Conservation (phyloP, 495 filamentous ascomycete genomes). For the Penicillium malachiteum region DNA sequence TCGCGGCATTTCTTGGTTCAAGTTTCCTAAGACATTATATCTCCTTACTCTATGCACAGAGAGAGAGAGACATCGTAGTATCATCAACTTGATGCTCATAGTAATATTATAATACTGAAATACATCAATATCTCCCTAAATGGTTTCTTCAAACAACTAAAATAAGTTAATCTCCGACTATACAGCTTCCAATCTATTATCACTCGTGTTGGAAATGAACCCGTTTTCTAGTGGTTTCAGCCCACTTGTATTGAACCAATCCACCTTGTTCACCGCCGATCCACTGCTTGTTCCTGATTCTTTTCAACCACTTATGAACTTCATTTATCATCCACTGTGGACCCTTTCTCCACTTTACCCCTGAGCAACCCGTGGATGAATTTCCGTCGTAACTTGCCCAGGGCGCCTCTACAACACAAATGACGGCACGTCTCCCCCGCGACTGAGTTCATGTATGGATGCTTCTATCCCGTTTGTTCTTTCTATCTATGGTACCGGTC, state of each 20-base stretch:
- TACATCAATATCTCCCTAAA: too few relatives aligned
- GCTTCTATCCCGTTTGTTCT: neutral
- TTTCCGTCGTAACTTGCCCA: neutral
- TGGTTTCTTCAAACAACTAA: too few relatives aligned
- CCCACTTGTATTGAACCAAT: conserved; percentile 5
- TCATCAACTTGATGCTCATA: too few relatives aligned
- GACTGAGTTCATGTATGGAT: neutral
- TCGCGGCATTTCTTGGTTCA: neutral
- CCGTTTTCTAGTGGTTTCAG: conserved; percentile 11
- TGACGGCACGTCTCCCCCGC: conserved; percentile 3
- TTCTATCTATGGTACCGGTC: neutral
- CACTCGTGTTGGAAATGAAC: neutral
- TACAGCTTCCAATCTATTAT: too few relatives aligned
- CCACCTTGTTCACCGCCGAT: conserved; percentile 15
- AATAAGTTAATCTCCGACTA: too few relatives aligned
- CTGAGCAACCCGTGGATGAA: conserved; percentile 24
- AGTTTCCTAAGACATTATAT: too few relatives aligned
- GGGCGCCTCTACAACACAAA: neutral
- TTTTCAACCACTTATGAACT: conserved; percentile 6
- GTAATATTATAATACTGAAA: too few relatives aligned
- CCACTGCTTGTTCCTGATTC: conserved; percentile 27
- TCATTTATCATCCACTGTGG: conserved; percentile 3
- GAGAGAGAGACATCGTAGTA: too few relatives aligned
- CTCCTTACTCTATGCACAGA: too few relatives aligned
- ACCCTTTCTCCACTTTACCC: conserved; percentile 28